Evolutionary conservation across 148 eudicot genomes (phyloP).

Genomic region (Dysphania ambrosioides): DNA sequence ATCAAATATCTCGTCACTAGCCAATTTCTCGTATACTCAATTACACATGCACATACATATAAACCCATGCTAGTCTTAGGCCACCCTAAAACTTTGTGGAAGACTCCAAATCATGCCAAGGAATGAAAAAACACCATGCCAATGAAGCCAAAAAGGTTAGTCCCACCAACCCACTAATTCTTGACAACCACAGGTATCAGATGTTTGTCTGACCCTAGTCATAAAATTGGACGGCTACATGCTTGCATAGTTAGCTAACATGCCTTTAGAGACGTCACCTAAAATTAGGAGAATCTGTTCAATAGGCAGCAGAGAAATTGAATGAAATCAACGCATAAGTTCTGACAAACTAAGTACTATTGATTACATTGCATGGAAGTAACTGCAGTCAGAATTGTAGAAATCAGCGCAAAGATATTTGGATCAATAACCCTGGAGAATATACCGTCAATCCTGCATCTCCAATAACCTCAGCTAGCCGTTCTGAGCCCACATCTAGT

Average conservation of each 20-base stretch:
- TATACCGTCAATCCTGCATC: constrained; percentile 74
- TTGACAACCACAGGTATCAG: neutral
- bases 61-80: no score
- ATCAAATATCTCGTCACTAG: neutral
- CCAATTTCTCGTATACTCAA: neutral
- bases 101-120: neutral
- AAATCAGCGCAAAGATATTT: neutral
- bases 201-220: neutral
- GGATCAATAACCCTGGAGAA: neutral
- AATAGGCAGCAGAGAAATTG: neutral
- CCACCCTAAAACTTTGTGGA: neutral
- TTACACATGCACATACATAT: no score
- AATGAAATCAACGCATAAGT: constrained; percentile 1
- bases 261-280: neutral
- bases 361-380: neutral
- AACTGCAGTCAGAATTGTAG: neutral
- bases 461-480: constrained; percentile 67
- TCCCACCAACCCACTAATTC: neutral
- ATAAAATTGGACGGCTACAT: neutral
- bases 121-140: neutral
- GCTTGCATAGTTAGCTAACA: neutral
- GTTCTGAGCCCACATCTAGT: constrained; percentile 54
- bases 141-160: neutral
- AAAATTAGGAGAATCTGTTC: neutral
- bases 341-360: neutral